These are phyloP conservation scores for Rhynchosporium agropyri DNA, from an alignment of 2,329 filamentous ascomycete species.

Conservation along the genomic window DNA sequence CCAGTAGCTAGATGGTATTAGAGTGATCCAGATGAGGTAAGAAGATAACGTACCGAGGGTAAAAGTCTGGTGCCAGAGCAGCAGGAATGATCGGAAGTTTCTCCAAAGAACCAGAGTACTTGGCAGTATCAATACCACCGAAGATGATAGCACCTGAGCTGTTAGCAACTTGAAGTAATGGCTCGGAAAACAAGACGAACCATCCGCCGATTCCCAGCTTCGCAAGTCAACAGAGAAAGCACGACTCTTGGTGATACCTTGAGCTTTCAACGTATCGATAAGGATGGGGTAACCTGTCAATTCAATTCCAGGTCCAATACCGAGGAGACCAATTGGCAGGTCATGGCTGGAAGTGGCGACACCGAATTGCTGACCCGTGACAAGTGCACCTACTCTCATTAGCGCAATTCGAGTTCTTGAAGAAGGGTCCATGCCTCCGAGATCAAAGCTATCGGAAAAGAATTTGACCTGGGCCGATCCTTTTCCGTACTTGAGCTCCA, in stretches of 20 bases:
- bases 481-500: constrained; percentile 18
- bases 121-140: constrained; percentile 26
- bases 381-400: constrained; percentile 4
- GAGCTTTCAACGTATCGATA: constrained; percentile 21
- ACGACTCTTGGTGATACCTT: constrained; percentile 25
- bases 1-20: constrained; percentile 22
- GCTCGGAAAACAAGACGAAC: not conserved
- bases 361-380: constrained; percentile 24
- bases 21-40: not conserved
- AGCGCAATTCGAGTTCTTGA: not conserved
- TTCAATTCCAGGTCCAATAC: constrained; percentile 25
- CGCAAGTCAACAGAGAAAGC: constrained; percentile 26
- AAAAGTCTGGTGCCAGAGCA: constrained; percentile 21
- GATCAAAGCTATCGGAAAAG: constrained; percentile 16
- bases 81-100: constrained; percentile 31
- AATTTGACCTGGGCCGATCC: constrained; percentile 18
- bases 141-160: constrained; percentile 25
- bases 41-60: not conserved
- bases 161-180: not conserved
- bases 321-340: constrained; percentile 24
- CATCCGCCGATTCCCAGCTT: constrained; percentile 19
- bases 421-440: constrained; percentile 17
- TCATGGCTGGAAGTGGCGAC: constrained; percentile 17
- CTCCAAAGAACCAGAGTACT: constrained; percentile 23
- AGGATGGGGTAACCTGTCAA: constrained; percentile 24